Conservation (phyloP, 2,329 filamentous ascomycete species). For the Polychaeton citri region DNA sequence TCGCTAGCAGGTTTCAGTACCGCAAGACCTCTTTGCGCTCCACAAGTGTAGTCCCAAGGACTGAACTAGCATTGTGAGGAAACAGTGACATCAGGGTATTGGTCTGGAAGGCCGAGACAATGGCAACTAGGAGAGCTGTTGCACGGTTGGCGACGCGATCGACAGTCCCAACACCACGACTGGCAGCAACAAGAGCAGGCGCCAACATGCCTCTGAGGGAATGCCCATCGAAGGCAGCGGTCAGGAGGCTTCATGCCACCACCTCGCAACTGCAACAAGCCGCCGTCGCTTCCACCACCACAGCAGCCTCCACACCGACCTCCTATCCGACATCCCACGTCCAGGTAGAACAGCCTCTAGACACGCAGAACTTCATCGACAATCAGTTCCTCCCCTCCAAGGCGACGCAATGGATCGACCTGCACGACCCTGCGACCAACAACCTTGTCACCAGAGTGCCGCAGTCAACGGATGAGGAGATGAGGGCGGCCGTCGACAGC, state of each 20-base stretch:
- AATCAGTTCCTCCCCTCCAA: conserved; percentile 61
- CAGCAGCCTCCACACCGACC: conserved; percentile 35
- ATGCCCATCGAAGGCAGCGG: conserved; percentile 25
- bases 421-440: conserved; percentile 75
- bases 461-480: conserved; percentile 65
- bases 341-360: conserved; percentile 50
- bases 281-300: conserved; percentile 36
- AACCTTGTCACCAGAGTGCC: conserved; percentile 73
- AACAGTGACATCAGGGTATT: too few relatives aligned
- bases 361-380: conserved; percentile 72
- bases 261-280: conserved; percentile 36
- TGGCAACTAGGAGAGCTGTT: conserved; percentile 34
- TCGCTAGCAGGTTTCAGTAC: too few relatives aligned
- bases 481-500: conserved; percentile 60
- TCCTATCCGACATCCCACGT: conserved; percentile 60
- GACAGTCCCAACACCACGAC: conserved; percentile 22
- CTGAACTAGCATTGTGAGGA: too few relatives aligned
- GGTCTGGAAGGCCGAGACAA: conserved; percentile 15
- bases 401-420: conserved; percentile 60
- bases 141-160: conserved; percentile 28
- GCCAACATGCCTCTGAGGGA: conserved; percentile 26
- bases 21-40: too few relatives aligned
- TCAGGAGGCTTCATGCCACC: conserved; percentile 41
- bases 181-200: conserved; percentile 18
- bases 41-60: too few relatives aligned